Evolutionary conservation across 257 asterid genomes (phyloP).

Genomic region (Paraleonurus japonicus): DNA sequence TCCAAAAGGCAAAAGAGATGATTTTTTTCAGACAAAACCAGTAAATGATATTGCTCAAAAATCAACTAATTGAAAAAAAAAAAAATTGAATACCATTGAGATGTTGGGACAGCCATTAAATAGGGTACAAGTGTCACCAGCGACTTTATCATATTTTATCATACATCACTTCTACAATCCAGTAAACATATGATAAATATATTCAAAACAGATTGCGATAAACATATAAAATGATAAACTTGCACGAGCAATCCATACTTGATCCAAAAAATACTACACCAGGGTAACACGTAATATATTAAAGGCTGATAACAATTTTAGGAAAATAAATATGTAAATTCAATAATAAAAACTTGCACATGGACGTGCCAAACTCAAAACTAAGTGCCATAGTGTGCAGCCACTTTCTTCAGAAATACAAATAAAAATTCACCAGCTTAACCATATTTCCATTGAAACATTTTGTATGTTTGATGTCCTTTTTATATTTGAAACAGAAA

Average conservation of each 20-base stretch:
- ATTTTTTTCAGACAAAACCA: not conserved
- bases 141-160: not conserved
- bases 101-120: not conserved
- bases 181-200: not conserved
- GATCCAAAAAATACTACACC: not conserved
- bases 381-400: not conserved
- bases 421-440: not conserved
- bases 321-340: not conserved
- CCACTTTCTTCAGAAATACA: not conserved
- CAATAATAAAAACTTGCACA: not conserved
- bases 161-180: not conserved
- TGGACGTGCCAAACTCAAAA: not conserved
- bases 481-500: not conserved
- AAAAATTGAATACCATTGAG: not conserved
- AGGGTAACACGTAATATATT: not conserved
- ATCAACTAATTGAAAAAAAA: not conserved
- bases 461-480: not conserved
- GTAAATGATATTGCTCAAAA: not conserved
- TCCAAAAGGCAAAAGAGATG: not conserved
- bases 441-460: not conserved
- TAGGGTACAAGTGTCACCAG: not conserved
- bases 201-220: not conserved
- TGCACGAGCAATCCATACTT: not conserved
- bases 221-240: not conserved
- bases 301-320: not conserved